These are phyloP conservation scores for Yamadazyma pseudoaaseri DNA, from an alignment of 1,139 yeast species.

Conservation along the genomic window DNA sequence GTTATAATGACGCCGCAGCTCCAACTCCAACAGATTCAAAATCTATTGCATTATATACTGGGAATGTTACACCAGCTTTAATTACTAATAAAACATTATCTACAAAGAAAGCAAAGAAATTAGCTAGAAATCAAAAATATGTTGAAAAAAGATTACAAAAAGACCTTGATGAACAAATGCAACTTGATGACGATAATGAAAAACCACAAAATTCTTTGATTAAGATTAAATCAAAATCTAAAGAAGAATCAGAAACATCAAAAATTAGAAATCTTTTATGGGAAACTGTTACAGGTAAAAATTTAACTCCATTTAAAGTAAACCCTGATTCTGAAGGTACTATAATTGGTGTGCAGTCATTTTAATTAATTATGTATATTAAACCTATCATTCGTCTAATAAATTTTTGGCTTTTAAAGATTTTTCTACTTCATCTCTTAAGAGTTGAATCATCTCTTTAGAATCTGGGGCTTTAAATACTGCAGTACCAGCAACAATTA, in stretches of 20 bases:
- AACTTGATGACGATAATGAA: slow-evolving; percentile 36
- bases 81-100: slow-evolving; percentile 64
- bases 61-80: slow-evolving; percentile 34
- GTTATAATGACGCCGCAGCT: slow-evolving; percentile 34
- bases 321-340: slow-evolving; percentile 69
- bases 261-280: slow-evolving; percentile 67
- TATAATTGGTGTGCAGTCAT: slow-evolving; percentile 72
- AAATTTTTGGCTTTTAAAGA: slow-evolving; percentile 22
- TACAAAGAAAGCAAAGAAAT: slow-evolving; percentile 78
- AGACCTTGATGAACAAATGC: slow-evolving; percentile 52
- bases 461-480: slow-evolving; percentile 86
- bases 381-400: slow-evolving; percentile 4
- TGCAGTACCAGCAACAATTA: slow-evolving; percentile 96
- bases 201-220: slow-evolving; percentile 29
- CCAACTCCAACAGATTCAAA: slow-evolving; percentile 53
- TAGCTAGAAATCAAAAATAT: slow-evolving; percentile 76
- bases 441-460: slow-evolving; percentile 60
- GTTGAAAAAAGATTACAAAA: slow-evolving; percentile 54
- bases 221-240: slow-evolving; percentile 9
- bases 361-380: slow-evolving; percentile 19
- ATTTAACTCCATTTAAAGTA: slow-evolving; percentile 40
- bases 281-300: slow-evolving; percentile 59
- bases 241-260: slow-evolving; percentile 20
- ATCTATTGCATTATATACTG: slow-evolving; percentile 63
- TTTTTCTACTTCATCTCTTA: slow-evolving; percentile 60